phyloP scores from a whole-genome alignment of 768 basidiomycete species.

The Boletus rex-veris region DNA sequence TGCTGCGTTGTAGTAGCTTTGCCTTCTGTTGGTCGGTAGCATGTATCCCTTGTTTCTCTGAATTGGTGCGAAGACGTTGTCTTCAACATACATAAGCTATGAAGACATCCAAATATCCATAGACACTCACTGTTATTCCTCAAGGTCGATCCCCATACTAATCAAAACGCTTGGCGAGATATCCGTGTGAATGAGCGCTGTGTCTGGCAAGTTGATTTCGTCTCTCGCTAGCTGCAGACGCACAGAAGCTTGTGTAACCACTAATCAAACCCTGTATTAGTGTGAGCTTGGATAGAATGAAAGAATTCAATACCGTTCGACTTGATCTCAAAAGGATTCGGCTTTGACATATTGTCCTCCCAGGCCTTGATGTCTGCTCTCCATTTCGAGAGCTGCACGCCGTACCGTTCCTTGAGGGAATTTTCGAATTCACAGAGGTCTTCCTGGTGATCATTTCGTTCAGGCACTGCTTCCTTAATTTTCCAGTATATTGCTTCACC shows the following conservation, averaged over 20 bases:
- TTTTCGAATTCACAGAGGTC: not conserved
- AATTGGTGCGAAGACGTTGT: not conserved
- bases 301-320: not conserved
- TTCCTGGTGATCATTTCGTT: constrained; percentile 2
- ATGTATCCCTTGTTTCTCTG: not conserved
- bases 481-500: not conserved
- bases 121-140: not conserved
- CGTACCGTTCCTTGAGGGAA: not conserved
- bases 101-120: too few species aligned
- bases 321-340: constrained; percentile 10
- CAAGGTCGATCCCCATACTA: not conserved
- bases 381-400: not conserved
- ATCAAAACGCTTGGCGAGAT: not conserved
- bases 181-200: not conserved
- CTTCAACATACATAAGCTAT: not conserved
- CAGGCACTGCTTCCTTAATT: constrained; percentile 1
- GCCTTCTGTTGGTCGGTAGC: constrained; percentile 28
- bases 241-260: not conserved
- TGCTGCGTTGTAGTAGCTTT: not conserved
- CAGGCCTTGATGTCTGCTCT: not conserved
- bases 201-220: not conserved
- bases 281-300: too few species aligned
- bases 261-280: not conserved
- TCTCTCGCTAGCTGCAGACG: not conserved
- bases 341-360: constrained; percentile 4